Base-by-base conservation (phyloP, 495 filamentous ascomycete genomes). In the Sordaria brevicollis region DNA sequence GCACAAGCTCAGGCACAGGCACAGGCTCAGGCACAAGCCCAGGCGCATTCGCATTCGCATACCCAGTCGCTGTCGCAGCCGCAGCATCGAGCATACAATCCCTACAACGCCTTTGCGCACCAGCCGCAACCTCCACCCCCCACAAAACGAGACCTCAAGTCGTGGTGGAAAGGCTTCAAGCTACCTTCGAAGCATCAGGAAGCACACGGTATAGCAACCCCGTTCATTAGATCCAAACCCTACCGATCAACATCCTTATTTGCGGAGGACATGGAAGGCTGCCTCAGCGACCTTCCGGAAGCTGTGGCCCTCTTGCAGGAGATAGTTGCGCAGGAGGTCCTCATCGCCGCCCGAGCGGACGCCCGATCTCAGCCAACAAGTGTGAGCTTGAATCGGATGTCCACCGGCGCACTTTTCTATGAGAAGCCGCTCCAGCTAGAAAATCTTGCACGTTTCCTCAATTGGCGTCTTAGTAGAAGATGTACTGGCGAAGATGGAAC, bases 111-210 rank as follows among this genome's bases (percentile, higher is more conserved):
- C 49, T 57, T 57, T 31, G 13, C 76, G 41, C 74, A 71, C 65
- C 43, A 70, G 21, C 66, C 71, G 3, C 67, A 73, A 29, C 65
- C 71, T 19, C 74, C 72, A 13, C 70, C 38, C 13, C 89, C 92
- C 37, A 90, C 87, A 67, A 93, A 89, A 80, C 87, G 91, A 75
- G 92, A 96, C 75, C 83, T 96, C 69, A 89, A 92, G 74, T 92
- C 90, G 34, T 97, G 93, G 93, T 97, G 93, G 93, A 93, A 90
- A 80, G 86, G 87, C 66, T 97, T 97, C 82, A 93, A 91, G 80
- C 85, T 88, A 36, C 88, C 88, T 65, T 82, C 86, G 15, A 90
- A 89, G 76, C 89, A 89, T 76, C 91, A 93, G 73, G 92, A 94
- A 69, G 81, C 87, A 68, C 91, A 93, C 85, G 91, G 91, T 94